phyloP scores from a whole-genome alignment of 2,329 filamentous ascomycete genomes.

The Ceratocystis cubensis region DNA sequence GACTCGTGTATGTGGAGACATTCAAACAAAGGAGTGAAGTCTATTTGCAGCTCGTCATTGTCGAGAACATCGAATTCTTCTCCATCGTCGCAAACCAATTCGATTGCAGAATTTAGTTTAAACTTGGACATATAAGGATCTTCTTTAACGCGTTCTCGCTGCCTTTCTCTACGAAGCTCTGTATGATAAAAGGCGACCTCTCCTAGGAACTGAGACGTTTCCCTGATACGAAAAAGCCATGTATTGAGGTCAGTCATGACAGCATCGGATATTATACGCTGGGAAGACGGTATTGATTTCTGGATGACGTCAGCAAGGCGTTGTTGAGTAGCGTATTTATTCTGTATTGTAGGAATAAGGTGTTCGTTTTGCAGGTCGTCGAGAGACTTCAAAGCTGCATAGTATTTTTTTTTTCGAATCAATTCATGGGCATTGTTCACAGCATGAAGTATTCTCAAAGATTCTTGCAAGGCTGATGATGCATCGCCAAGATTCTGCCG shows the following conservation, averaged over 20 bases:
- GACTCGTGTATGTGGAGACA: slow-evolving; percentile 94
- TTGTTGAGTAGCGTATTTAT: slow-evolving; percentile 85
- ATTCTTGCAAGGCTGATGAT: slow-evolving; percentile 75
- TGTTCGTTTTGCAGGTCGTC: slow-evolving; percentile 96
- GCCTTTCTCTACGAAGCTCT: slow-evolving; percentile 67
- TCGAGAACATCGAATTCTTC: slow-evolving; percentile 93
- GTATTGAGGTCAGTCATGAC: slow-evolving; percentile 96
- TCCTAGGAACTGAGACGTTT: slow-evolving; percentile 89
- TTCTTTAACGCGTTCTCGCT: slow-evolving; percentile 68
- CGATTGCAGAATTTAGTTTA: slow-evolving; percentile 88
- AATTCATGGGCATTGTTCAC: slow-evolving; percentile 92
- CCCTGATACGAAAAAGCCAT: slow-evolving; percentile 88
- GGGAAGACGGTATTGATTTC: slow-evolving; percentile 83
- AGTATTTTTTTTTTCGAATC: slow-evolving; percentile 85
- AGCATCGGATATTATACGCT: slow-evolving; percentile 85
- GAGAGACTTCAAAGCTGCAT: slow-evolving; percentile 81
- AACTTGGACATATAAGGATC: slow-evolving; percentile 67
- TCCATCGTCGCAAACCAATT: slow-evolving; percentile 85
- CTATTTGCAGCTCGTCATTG: slow-evolving; percentile 87
- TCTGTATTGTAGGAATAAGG: slow-evolving; percentile 56
- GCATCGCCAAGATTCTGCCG: slow-evolving; percentile 94
- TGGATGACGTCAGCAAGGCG: slow-evolving; percentile 93
- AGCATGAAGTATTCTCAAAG: slow-evolving; percentile 77
- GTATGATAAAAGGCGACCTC: slow-evolving; percentile 97
- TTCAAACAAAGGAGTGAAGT: slow-evolving; percentile 90